These are phyloP conservation scores for Wickerhamiella qilinensis DNA, from an alignment of 805 yeast species.

Conservation along the genomic window DNA sequence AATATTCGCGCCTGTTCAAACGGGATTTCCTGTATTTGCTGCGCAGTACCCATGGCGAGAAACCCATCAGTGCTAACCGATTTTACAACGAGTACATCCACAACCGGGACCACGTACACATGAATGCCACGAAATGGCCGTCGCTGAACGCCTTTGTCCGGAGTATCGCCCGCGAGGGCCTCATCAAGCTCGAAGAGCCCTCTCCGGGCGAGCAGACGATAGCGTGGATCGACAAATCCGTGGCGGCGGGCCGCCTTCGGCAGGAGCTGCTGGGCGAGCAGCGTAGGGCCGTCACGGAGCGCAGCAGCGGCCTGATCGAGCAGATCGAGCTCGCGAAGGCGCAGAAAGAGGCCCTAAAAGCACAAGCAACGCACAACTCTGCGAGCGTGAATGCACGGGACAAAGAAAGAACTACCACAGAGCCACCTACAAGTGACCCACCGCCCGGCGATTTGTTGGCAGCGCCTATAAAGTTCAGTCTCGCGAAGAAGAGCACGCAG, in stretches of 20 bases:
- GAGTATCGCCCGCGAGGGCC: constrained; percentile 39
- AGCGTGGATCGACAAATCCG: constrained; percentile 31
- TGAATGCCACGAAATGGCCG: constrained; percentile 76
- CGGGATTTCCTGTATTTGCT: constrained; percentile 48
- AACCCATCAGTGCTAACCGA: constrained; percentile 59
- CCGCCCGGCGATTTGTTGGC: too few species aligned
- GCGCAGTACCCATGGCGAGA: constrained; percentile 62
- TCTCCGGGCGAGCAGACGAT: constrained; percentile 27
- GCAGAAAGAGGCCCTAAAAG: neutral
- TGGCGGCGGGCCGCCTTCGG: neutral
- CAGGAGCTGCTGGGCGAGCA: neutral
- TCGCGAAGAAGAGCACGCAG: too few species aligned
- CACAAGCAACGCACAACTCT: too few species aligned
- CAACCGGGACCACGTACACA: constrained; percentile 71
- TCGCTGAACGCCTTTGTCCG: constrained; percentile 53
- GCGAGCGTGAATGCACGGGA: too few species aligned
- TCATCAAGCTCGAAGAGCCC: constrained; percentile 33
- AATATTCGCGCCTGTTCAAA: constrained; percentile 45
- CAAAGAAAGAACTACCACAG: too few species aligned
- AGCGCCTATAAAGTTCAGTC: too few species aligned
- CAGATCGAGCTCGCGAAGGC: constrained; percentile 2
- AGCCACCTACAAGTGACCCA: too few species aligned
- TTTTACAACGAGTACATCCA: constrained; percentile 82
- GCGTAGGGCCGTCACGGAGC: neutral
- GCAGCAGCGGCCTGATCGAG: neutral